Evolutionary conservation across 192 early-diverging fungal species (phyloP).

Genomic region (Coemansia sp.): DNA sequence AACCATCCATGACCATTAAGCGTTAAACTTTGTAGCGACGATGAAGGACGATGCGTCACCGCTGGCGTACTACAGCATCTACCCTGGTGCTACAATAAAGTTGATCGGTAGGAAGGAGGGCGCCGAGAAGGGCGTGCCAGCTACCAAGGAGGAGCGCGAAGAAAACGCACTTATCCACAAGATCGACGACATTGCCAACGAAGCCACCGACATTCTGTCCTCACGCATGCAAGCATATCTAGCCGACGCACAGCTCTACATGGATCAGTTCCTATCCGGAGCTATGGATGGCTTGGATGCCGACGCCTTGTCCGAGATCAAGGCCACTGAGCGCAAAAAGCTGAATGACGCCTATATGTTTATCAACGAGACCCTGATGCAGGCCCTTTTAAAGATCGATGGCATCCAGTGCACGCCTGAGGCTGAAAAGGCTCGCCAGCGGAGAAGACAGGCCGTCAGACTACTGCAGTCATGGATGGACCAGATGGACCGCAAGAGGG

Average conservation of each 20-base stretch:
- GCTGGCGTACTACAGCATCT: slow-evolving; percentile 74
- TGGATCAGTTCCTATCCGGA: slow-evolving; percentile 47
- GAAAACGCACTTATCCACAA: slow-evolving; percentile 52
- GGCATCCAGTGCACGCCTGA: slow-evolving; percentile 69
- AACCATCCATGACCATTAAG: background rate
- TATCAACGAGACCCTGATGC: slow-evolving; percentile 76
- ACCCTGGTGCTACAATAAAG: slow-evolving; percentile 70
- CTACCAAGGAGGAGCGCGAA: slow-evolving; percentile 50
- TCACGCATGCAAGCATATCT: slow-evolving; percentile 56
- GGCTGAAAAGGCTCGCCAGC: slow-evolving; percentile 70
- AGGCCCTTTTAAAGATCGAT: slow-evolving; percentile 77
- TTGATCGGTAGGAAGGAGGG: slow-evolving; percentile 66
- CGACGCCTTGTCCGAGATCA: slow-evolving; percentile 41
- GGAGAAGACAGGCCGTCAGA: slow-evolving; percentile 73
- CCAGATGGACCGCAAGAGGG: slow-evolving; percentile 70
- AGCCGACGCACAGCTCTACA: slow-evolving; percentile 51
- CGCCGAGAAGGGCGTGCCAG: slow-evolving; percentile 32
- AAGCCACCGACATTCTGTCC: slow-evolving; percentile 46
- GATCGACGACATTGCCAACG: slow-evolving; percentile 53
- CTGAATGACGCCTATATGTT: slow-evolving; percentile 67
- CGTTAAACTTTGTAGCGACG: slow-evolving; percentile 48
- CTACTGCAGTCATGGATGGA: slow-evolving; percentile 76
- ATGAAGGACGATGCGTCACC: slow-evolving; percentile 78
- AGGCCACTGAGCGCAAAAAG: slow-evolving; percentile 60
- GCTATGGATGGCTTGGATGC: slow-evolving; percentile 39